Evolutionary conservation across 345 rosid genomes (phyloP).

Genomic region (sweet orange (Citrus sinensis)): DVS_A1.0 CM039164.1:1727001-1727500

Average conservation of each 20-base stretch:
- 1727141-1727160: conserved; percentile 51
- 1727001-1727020: conserved; percentile 62
- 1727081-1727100: conserved; percentile 86
- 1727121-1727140: conserved; percentile 56
- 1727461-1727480: conserved; percentile 65
- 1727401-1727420: conserved; percentile 65
- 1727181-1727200: conserved; percentile 87
- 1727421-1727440: conserved; percentile 84
- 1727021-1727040: conserved; percentile 27
- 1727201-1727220: conserved; percentile 69
- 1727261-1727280: conserved; percentile 73
- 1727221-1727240: conserved; percentile 51
- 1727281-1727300: neutral
- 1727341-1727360: conserved; percentile 47
- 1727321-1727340: neutral
- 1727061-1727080: conserved; percentile 55
- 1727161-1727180: conserved; percentile 66
- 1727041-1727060: conserved; percentile 74
- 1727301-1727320: neutral
- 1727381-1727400: conserved; percentile 57
- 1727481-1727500: conserved; percentile 76
- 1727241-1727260: conserved; percentile 52
- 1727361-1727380: conserved; percentile 50
- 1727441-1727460: conserved; percentile 60
- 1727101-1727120: conserved; percentile 80